Evolutionary conservation across 768 basidiomycete genomes (phyloP), one percentile per base, ranked within the genome.

Genomic region (Suillus alpinus): DNA sequence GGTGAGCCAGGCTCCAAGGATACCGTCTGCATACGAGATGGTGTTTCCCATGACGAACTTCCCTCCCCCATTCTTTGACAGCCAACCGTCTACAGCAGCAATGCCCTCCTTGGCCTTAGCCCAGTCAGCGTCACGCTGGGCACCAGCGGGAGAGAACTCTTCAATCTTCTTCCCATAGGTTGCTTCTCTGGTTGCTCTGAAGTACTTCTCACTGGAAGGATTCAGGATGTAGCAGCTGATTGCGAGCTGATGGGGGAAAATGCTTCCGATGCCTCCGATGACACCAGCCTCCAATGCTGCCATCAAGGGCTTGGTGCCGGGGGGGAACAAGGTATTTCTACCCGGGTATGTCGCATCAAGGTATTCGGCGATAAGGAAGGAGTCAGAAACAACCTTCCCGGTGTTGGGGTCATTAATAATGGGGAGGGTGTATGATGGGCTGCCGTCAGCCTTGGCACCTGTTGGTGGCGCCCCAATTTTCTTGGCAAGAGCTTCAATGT

Each of bases 321-420:
- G 23, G 0, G 82, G 82, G 67, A 86, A 75, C 49, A 84, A 67
- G 12, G 59, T 61, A 7, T 73, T 74, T 2, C 75, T 73, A 10
- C 40, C 31, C 5, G 81, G 79, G 62, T 80, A 83, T 0, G 69
- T 68, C 16, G 64, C 69, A 36, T 83, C 82, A 40, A 82, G 79
- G 59, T 83, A 83, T 59, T 73, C 70, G 0, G 80, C 80, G 55
- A 83, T 83, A 18, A 67, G 66, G 58, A 75, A 71, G 6, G 79
- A 80, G 57, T 83, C 80, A 0, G 78, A 39, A 31, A 81, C 26
- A 58, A 73, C 66, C 13, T 59, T 63, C 1, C 70, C 68, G 6
- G 75, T 80, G 37, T 67, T 68, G 31, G 76, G 72, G 58, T 82
- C 80, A 51, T 73, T 65, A 58, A 80, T 77, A 46, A 75, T 75